These are phyloP conservation scores for Pistacia integerrima DNA, from an alignment of 345 rosid species.

Conservation along the genomic window DNA sequence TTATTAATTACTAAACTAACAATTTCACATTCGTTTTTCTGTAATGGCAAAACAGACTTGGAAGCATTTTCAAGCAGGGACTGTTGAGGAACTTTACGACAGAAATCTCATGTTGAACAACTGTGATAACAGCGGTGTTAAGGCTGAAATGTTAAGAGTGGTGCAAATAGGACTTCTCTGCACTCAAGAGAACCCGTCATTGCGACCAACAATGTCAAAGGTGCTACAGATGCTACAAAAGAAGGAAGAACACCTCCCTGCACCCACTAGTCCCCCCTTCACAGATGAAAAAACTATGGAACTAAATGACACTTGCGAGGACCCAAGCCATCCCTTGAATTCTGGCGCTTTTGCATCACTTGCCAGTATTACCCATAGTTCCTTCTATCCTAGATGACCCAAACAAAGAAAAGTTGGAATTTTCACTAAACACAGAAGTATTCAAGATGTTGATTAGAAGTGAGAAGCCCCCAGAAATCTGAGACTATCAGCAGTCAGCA, in stretches of 20 bases:
- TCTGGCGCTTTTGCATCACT: slow-evolving; percentile 51
- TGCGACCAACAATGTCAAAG: slow-evolving; percentile 81
- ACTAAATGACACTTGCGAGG: slow-evolving; percentile 49
- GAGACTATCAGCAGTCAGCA: neutral
- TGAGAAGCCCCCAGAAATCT: neutral
- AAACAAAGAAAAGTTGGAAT: neutral
- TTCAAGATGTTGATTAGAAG: neutral
- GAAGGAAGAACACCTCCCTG: slow-evolving; percentile 63
- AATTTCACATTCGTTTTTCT: slow-evolving; percentile 10
- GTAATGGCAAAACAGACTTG: slow-evolving; percentile 50
- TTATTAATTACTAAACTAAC: neutral
- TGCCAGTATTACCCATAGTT: slow-evolving; percentile 61
- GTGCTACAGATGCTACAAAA: slow-evolving; percentile 70
- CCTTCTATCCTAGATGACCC: slow-evolving; percentile 73
- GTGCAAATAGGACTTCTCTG: slow-evolving; percentile 81
- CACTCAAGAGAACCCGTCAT: slow-evolving; percentile 69
- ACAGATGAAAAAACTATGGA: slow-evolving; percentile 85
- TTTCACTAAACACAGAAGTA: neutral
- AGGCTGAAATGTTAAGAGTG: slow-evolving; percentile 60
- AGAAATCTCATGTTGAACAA: slow-evolving; percentile 56
- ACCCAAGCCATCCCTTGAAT: slow-evolving; percentile 37
- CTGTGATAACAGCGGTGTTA: slow-evolving; percentile 41
- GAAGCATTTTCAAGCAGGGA: slow-evolving; percentile 74
- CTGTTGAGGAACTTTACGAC: slow-evolving; percentile 68
- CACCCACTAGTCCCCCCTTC: slow-evolving; percentile 83